phyloP scores from a whole-genome alignment of 352 stramenopile genomes.

The Globisporangium carolinianum region DNA sequence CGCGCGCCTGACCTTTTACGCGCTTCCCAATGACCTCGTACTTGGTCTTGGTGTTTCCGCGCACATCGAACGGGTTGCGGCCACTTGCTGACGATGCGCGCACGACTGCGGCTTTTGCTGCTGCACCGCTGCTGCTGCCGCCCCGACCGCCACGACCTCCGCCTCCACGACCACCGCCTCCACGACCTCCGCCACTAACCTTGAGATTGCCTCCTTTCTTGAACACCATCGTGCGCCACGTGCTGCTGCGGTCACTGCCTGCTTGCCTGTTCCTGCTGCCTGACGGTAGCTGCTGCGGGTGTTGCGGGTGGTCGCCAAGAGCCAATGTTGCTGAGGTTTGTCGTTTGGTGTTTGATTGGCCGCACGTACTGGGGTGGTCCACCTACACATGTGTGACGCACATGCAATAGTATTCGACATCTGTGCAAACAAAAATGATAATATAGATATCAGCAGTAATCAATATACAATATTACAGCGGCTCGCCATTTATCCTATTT shows the following conservation, averaged over 20 bases:
- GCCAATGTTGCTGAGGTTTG: too few relatives aligned
- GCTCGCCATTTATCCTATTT: too few relatives aligned
- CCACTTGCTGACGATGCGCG: slow-evolving; percentile 19
- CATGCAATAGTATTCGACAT: too few relatives aligned
- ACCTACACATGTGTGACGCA: too few relatives aligned
- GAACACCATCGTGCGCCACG: slow-evolving; percentile 18
- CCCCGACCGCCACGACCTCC: slow-evolving; percentile 1
- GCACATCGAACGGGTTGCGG: slow-evolving; percentile 88
- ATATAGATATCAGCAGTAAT: too few relatives aligned
- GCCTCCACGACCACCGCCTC: slow-evolving; percentile 2
- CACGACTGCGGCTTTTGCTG: slow-evolving; percentile 14
- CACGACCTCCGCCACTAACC: background rate
- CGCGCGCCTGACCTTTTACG: slow-evolving; percentile 84
- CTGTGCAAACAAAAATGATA: too few relatives aligned
- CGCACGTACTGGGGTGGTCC: too few relatives aligned
- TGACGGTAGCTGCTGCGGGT: background rate
- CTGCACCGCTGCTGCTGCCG: slow-evolving; percentile 7
- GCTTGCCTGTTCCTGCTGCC: background rate
- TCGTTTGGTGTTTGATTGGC: too few relatives aligned
- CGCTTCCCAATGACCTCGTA: slow-evolving; percentile 87
- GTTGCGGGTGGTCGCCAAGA: too few relatives aligned
- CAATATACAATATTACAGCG: too few relatives aligned
- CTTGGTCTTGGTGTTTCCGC: slow-evolving; percentile 82
- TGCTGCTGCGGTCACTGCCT: background rate
- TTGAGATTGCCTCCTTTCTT: slow-evolving; percentile 43